Base-by-base conservation (phyloP, 192 early-diverging fungal genomes). In the Backusella morwellensis region DNA sequence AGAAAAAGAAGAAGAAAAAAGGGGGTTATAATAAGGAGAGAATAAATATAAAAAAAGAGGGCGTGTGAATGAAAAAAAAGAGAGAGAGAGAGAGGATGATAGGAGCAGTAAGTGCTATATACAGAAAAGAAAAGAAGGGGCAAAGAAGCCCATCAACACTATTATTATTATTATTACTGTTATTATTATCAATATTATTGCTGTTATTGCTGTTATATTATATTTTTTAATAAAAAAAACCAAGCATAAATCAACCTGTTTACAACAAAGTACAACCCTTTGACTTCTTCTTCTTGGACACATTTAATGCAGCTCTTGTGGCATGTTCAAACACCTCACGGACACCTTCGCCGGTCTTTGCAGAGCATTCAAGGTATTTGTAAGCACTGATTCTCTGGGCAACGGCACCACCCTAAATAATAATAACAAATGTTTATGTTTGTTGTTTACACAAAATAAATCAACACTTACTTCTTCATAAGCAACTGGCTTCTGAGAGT, bases 301-400 rank as follows among this genome's bases (percentile, higher is more conserved):
- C 83, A 73, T 82, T 79, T 79, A 97, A 82, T n/a, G 95, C 91
- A 14, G 93, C 95, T 40, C 95, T 90, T 7, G 97, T 95, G 2
- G 95, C 95, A 54, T 89, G 85, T 80, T 94, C 93, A 85, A 98
- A 97, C 32, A 97, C 93, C 77, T 96, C 93, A 72, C 84, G 83
- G 17, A 97, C 94, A 63, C 95, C 95, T 23, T 91, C 83, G 68
- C 90, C 89, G 40, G 89, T 89, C 82, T 88, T 91, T 38, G 95
- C 95, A 74, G 92, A 93, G 79, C 95, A 97, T 77, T 97, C 95
- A 70, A 96, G 72, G 77, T 96, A 97, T 76, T 91, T 91, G 86
- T 86, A 86, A 42, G 96, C 96, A 26, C 83, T 86, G 80, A 97
- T 96, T 83, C 87, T 87, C 41, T 90, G 83, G 21, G 95, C 93